Evolutionary conservation across 257 asterid species (phyloP), one percentile per base, ranked within the genome.

Genomic region (Ballota nigra): DNA sequence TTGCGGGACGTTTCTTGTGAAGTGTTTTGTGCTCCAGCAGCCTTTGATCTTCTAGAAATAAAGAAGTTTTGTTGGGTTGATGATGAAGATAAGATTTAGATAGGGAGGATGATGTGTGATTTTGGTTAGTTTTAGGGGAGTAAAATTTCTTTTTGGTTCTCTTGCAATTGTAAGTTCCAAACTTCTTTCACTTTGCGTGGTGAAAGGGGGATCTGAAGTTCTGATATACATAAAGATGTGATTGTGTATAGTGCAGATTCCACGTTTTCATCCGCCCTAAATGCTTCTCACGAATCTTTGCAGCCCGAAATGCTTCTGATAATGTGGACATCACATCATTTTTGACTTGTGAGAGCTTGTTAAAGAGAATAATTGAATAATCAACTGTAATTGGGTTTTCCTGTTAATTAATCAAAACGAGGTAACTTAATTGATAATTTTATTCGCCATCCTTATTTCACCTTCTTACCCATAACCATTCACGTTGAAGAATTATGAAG

Each of bases 81-180:
- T 33, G 81, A 33, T 43, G 73, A 55, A 68, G 66, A 62, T 60
- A 65, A 20, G 63, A 51, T 31, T 60, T 56, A 62, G 82, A 70
- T 69, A 67, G 31, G 61, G 43, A 56, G 61, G 43, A 56, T 60
- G 51, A 55, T 63, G 78, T 63, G 81, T 78, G 79, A 69, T 63
- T 75, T 67, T 36, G 63, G 56, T 57, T 78, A 69, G 81, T 59
- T 47, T 72, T 80, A 69, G 83, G 67, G 53, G 31, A 75, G 75
- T 63, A 56, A 5, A 8, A 34, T 65, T 41, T 2, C 12, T 49
- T 41, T 73, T 57, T 59, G 29, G 38, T 53, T 28, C 7, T 45
- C 12, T 70, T 66, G 16, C 62, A 29, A 45, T 40, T 69, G 28
- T 20, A 8, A 65, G 28, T n/a, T 55, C 33, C 61, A 41, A 59